Percentiles rank a stretch among this genome's conserved stretches.
Evolutionary conservation across 2,329 filamentous ascomycete genomes (phyloP).

Genomic region (Fusarium multiceps): DNA sequence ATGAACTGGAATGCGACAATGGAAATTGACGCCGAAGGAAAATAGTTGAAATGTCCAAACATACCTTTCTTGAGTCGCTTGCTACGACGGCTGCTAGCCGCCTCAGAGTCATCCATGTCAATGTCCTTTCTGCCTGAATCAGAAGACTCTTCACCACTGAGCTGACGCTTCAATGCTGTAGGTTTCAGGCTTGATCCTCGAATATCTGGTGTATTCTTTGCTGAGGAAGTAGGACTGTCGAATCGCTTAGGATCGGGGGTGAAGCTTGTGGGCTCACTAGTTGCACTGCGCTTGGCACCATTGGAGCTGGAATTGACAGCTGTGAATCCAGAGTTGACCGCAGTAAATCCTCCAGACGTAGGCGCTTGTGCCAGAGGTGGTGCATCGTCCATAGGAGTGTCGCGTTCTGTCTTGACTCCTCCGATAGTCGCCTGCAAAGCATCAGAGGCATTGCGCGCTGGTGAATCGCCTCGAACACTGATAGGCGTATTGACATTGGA

Average conservation of each 20-base stretch:
- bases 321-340: slow-evolving; percentile 67
- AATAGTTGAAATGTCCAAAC: too few species aligned
- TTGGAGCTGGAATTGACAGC: slow-evolving; percentile 78
- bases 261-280: slow-evolving; percentile 64
- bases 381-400: slow-evolving; percentile 61
- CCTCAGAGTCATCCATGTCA: slow-evolving; percentile 69
- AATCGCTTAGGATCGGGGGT: slow-evolving; percentile 70
- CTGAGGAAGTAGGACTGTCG: slow-evolving; percentile 71
- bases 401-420: slow-evolving; percentile 59
- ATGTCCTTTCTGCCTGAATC: slow-evolving; percentile 62
- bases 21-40: slow-evolving; percentile 6
- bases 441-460: slow-evolving; percentile 68
- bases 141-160: slow-evolving; percentile 67
- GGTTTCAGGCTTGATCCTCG: slow-evolving; percentile 66
- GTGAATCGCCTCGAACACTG: slow-evolving; percentile 72
- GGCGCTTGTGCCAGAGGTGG: slow-evolving; percentile 51
- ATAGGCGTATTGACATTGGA: slow-evolving; percentile 70
- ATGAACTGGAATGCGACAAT: slow-evolving; percentile 35
- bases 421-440: slow-evolving; percentile 62
- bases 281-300: slow-evolving; percentile 68
- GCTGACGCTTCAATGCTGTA: slow-evolving; percentile 79
- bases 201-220: slow-evolving; percentile 74
- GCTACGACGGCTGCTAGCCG: slow-evolving; percentile 77
- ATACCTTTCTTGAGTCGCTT: slow-evolving; percentile 85
- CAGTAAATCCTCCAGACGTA: slow-evolving; percentile 56